phyloP scores from a whole-genome alignment of 305 asterid species.

The Fraxinus platypoda region DNA sequence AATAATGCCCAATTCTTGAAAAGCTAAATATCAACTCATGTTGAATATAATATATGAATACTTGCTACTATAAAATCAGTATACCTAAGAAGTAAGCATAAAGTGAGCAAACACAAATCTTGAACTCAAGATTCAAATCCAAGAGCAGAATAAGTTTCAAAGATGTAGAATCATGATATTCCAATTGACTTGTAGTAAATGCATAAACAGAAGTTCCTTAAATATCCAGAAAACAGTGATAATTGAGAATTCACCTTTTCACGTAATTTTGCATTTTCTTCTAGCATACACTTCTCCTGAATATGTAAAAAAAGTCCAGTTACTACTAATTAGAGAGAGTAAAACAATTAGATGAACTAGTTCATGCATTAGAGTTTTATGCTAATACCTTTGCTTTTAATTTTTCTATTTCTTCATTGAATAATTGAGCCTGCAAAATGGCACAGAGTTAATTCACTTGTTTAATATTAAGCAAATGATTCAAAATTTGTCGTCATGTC shows the following conservation, averaged over 20 bases:
- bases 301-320: neutral
- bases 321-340: neutral
- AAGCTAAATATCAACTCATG: neutral
- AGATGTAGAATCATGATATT: neutral
- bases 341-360: neutral
- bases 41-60: neutral
- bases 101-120: neutral
- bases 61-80: neutral
- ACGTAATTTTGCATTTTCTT: conserved; percentile 47
- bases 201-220: neutral
- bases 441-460: neutral
- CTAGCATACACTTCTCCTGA: conserved; percentile 49
- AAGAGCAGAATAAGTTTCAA: neutral
- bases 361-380: neutral
- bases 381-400: conserved; percentile 50
- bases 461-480: too few species aligned
- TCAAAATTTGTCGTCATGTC: too few species aligned
- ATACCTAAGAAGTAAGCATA: neutral
- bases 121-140: neutral
- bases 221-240: neutral
- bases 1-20: neutral
- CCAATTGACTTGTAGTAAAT: neutral
- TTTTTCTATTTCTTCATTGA: conserved; percentile 46
- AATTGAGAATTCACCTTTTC: conserved; percentile 39
- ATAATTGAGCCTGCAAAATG: conserved; percentile 51